A percentile compares a stretch with the other conserved stretches of the same genome.
Evolutionary conservation across 1,284 basidiomycete species (phyloP).

Genomic region (Meripilus lineatus): DNA sequence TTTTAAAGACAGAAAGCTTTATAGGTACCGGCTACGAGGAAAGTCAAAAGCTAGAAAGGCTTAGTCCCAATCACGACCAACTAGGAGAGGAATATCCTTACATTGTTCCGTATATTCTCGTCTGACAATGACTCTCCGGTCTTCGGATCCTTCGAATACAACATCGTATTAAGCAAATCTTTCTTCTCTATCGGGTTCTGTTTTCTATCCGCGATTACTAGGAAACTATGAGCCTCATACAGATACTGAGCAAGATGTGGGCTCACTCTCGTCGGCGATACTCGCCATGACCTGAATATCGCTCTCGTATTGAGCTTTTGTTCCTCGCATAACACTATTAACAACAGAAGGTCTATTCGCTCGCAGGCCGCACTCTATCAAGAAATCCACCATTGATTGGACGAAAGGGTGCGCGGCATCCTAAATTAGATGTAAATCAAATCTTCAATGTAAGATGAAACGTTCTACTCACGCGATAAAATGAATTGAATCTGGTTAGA

Average conservation of each 20-base stretch:
- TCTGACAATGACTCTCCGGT: constrained; percentile 41
- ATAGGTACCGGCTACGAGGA: constrained; percentile 43
- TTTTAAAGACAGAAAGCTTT: neutral
- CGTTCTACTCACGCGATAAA: constrained; percentile 26
- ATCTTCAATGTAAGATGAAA: neutral
- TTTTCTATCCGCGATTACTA: constrained; percentile 36
- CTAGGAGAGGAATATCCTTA: constrained; percentile 16
- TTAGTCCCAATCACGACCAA: too few species aligned
- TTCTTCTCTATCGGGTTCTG: constrained; percentile 35
- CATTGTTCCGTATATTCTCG: constrained; percentile 42
- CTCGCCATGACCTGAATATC: constrained; percentile 37
- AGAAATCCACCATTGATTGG: constrained; percentile 38
- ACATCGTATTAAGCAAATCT: constrained; percentile 44
- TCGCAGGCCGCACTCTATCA: constrained; percentile 34
- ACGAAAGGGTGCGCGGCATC: constrained; percentile 38
- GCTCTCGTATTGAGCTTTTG: constrained; percentile 35
- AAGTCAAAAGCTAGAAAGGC: constrained; percentile 44
- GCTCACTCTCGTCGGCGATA: constrained; percentile 34
- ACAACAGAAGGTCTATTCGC: constrained; percentile 33
- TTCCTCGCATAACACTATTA: constrained; percentile 30
- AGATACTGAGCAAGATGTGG: neutral
- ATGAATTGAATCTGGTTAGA: constrained; percentile 32
- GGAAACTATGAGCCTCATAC: constrained; percentile 2
- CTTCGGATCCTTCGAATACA: constrained; percentile 41
- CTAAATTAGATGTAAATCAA: constrained; percentile 14